Conservation (phyloP, 164 flowering plant species). For the Annona cherimola region DNA sequence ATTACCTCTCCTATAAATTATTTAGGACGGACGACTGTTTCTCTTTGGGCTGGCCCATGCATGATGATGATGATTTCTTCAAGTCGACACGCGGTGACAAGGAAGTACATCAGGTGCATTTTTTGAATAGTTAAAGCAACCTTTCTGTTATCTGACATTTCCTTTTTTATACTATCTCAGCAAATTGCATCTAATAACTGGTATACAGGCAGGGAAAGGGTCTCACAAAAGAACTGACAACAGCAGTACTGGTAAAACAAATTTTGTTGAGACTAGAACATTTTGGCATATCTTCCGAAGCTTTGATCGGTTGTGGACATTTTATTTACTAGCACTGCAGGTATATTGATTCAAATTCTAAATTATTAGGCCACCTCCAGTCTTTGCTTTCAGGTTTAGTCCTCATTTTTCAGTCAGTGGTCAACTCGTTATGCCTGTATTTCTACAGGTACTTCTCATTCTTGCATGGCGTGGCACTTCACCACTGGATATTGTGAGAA, state of each 20-base stretch:
- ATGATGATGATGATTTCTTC: slow-evolving; percentile 92
- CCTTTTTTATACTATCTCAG: not conserved
- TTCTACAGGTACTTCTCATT: slow-evolving; percentile 68
- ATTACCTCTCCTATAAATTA: slow-evolving; percentile 4
- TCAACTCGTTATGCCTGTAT: not conserved
- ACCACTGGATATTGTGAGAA: slow-evolving; percentile 42
- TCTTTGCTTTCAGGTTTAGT: not conserved
- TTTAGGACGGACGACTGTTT: slow-evolving; percentile 89
- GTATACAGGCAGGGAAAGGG: slow-evolving; percentile 46
- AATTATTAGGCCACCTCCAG: not conserved
- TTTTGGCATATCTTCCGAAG: slow-evolving; percentile 95
- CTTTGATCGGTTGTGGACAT: slow-evolving; percentile 95
- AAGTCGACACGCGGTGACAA: slow-evolving; percentile 55
- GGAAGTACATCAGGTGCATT: slow-evolving; percentile 35
- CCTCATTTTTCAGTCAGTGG: not conserved
- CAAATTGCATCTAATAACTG: not conserved
- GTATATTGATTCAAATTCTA: slow-evolving; percentile 24
- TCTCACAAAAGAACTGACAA: slow-evolving; percentile 33
- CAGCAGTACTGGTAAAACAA: slow-evolving; percentile 74
- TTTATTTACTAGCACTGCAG: slow-evolving; percentile 78
- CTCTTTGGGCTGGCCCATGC: slow-evolving; percentile 99
- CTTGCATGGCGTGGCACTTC: slow-evolving; percentile 63
- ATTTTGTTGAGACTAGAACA: slow-evolving; percentile 82
- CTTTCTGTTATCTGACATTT: not conserved
- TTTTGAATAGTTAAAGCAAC: not conserved